These are phyloP conservation scores for Colletotrichum brevisporum DNA, from an alignment of 2,329 filamentous ascomycete genomes.

Conservation along the genomic window DNA sequence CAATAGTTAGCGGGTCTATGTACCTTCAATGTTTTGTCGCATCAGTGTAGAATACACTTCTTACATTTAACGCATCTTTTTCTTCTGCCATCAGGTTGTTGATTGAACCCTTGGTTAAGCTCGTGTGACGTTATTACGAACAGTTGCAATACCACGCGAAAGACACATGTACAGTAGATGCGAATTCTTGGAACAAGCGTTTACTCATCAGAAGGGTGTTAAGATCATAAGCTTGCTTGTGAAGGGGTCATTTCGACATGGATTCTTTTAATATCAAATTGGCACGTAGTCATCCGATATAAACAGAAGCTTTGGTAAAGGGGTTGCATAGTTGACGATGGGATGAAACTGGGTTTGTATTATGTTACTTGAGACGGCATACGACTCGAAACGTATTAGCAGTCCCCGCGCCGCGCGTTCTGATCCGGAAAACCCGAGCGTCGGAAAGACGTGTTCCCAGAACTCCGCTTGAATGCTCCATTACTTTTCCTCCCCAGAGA, in stretches of 20 bases:
- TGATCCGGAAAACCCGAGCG: neutral
- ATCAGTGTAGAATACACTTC: neutral
- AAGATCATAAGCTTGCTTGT: too few relatives aligned
- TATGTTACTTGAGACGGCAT: constrained; percentile 11
- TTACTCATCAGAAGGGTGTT: too few relatives aligned
- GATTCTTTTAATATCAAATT: too few relatives aligned
- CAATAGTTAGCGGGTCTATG: neutral
- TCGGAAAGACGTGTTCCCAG: neutral
- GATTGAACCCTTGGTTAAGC: too few relatives aligned
- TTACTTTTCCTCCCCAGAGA: neutral
- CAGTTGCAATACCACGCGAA: too few relatives aligned
- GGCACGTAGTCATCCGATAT: too few relatives aligned
- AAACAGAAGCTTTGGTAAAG: too few relatives aligned
- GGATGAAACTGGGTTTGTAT: constrained; percentile 35
- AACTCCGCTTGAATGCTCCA: neutral
- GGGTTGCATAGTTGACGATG: neutral
- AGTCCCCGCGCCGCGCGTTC: constrained; percentile 24
- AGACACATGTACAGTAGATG: too few relatives aligned
- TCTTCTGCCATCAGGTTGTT: neutral
- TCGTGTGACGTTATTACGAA: too few relatives aligned
- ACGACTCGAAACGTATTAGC: constrained; percentile 2
- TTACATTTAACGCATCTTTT: neutral
- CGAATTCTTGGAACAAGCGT: too few relatives aligned
- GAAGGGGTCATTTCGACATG: too few relatives aligned
- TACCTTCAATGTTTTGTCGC: neutral